These are phyloP conservation scores for Hymenoscyphus scutula DNA, from an alignment of 2,329 filamentous ascomycete genomes.

Conservation along the genomic window DNA sequence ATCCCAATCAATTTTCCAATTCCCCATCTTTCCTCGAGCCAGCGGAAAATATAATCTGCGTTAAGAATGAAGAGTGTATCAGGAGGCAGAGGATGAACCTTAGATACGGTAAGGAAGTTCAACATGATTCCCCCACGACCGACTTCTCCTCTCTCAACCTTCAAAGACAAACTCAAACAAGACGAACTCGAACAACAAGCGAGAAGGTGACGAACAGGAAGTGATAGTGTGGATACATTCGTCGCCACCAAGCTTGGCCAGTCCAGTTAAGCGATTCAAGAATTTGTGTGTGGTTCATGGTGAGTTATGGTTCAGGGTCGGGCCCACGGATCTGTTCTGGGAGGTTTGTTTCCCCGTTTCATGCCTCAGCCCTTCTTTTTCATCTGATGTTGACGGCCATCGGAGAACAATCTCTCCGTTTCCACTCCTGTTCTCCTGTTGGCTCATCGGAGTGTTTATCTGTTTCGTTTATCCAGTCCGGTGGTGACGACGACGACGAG, in stretches of 20 bases:
- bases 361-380: not conserved
- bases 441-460: not conserved
- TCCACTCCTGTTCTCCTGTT: not conserved
- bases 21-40: not conserved
- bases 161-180: not conserved
- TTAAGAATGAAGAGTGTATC: no score
- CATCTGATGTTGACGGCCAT: not conserved
- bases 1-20: not conserved
- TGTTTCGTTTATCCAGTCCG: not conserved
- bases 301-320: not conserved
- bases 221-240: not conserved
- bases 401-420: not conserved
- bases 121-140: no score
- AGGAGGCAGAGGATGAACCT: not conserved
- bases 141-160: not conserved
- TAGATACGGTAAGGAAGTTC: no score
- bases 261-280: not conserved
- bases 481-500: not conserved
- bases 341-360: not conserved
- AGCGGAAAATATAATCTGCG: no score
- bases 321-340: not conserved
- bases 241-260: not conserved
- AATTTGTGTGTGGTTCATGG: not conserved
- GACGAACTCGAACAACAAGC: no score
- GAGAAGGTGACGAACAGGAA: not conserved